phyloP scores from a whole-genome alignment of 2,329 filamentous ascomycete species.

The Neonectria ditissima region DNA sequence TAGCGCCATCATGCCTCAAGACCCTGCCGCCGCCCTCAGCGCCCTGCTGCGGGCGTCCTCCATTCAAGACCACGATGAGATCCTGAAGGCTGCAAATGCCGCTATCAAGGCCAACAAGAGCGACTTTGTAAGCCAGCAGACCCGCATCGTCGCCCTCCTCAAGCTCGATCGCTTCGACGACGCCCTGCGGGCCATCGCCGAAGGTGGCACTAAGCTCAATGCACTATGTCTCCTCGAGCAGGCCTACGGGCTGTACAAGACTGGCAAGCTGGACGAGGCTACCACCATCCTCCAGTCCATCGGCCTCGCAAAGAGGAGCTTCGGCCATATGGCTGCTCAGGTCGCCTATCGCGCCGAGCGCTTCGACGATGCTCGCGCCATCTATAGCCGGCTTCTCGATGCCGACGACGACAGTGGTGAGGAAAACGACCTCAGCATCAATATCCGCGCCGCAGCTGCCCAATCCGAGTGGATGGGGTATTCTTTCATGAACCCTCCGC shows the following conservation, averaged over 20 bases:
- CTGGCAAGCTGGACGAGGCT: slow-evolving; percentile 76
- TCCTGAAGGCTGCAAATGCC: slow-evolving; percentile 73
- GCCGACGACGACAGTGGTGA: slow-evolving; percentile 65
- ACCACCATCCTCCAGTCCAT: slow-evolving; percentile 55
- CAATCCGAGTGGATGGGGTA: slow-evolving; percentile 78
- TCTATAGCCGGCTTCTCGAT: slow-evolving; percentile 71
- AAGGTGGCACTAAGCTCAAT: slow-evolving; percentile 71
- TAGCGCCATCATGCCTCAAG: slow-evolving; percentile 54
- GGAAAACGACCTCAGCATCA: slow-evolving; percentile 81
- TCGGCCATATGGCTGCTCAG: slow-evolving; percentile 71
- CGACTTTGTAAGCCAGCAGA: slow-evolving; percentile 72
- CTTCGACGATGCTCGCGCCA: slow-evolving; percentile 73
- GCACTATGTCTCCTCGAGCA: slow-evolving; percentile 74
- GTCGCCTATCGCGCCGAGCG: slow-evolving; percentile 80
- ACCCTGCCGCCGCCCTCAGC: slow-evolving; percentile 63
- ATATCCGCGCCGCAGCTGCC: slow-evolving; percentile 76
- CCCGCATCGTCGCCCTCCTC: slow-evolving; percentile 78
- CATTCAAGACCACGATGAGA: slow-evolving; percentile 79
- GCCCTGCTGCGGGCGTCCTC: slow-evolving; percentile 66
- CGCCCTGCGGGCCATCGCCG: slow-evolving; percentile 75
- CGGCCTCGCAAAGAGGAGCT: slow-evolving; percentile 49
- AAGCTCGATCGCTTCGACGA: slow-evolving; percentile 87
- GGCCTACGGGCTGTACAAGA: slow-evolving; percentile 87
- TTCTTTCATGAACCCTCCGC: slow-evolving; percentile 55
- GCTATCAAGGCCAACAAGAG: slow-evolving; percentile 71